Percentiles rank a stretch among this genome's conserved stretches.
Evolutionary conservation across 495 filamentous ascomycete genomes (phyloP).

Genomic region (Tuber brumale): DNA sequence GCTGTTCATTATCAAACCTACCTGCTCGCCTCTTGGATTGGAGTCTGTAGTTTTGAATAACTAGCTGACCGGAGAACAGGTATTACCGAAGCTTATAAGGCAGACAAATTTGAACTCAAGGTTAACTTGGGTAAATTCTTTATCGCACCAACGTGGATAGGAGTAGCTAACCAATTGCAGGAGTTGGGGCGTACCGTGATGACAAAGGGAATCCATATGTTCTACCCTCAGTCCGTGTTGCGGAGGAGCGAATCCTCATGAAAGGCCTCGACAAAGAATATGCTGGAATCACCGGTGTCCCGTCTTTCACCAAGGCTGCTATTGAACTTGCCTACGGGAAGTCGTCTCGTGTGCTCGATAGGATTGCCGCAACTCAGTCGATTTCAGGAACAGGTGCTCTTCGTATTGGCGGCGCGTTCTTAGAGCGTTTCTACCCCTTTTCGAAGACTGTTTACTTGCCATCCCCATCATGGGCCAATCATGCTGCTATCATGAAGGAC

Average conservation of each 20-base stretch:
- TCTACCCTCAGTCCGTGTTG: slow-evolving; percentile 81
- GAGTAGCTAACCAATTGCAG: slow-evolving; percentile 42
- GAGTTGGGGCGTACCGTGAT: slow-evolving; percentile 80
- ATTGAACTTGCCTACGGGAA: slow-evolving; percentile 83
- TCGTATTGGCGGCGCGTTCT: slow-evolving; percentile 88
- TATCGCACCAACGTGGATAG: background rate
- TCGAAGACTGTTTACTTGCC: slow-evolving; percentile 94
- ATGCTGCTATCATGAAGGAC: slow-evolving; percentile 92
- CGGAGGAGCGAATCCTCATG: slow-evolving; percentile 78
- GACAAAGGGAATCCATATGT: slow-evolving; percentile 96
- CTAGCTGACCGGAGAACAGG: slow-evolving; percentile 46
- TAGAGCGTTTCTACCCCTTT: slow-evolving; percentile 79
- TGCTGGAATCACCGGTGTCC: slow-evolving; percentile 91
- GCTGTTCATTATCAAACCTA: background rate
- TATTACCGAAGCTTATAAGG: slow-evolving; percentile 99
- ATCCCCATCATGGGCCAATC: slow-evolving; percentile 95
- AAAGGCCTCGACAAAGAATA: slow-evolving; percentile 89
- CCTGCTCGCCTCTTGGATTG: slow-evolving; percentile 15
- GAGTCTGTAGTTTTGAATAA: background rate
- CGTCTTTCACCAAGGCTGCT: slow-evolving; percentile 85
- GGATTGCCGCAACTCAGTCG: slow-evolving; percentile 89
- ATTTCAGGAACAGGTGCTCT: slow-evolving; percentile 97
- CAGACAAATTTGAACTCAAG: slow-evolving; percentile 82
- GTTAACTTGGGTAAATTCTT: slow-evolving; percentile 77
- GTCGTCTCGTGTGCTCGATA: slow-evolving; percentile 66